These are phyloP conservation scores for Emmonsia crescens DNA, from an alignment of 2,329 filamentous ascomycete species.

Conservation along the genomic window DNA sequence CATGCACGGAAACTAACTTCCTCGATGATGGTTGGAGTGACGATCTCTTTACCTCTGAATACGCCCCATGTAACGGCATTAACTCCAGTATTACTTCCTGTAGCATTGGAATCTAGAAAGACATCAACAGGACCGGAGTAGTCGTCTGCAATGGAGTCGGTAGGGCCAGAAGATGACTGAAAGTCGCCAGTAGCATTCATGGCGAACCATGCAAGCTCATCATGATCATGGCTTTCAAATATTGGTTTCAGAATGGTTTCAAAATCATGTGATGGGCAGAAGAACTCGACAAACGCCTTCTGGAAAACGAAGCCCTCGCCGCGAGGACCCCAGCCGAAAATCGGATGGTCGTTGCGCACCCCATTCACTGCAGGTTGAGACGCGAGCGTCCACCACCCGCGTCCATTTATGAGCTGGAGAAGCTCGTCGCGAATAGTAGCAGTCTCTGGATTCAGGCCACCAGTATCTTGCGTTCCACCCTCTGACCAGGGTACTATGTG, in stretches of 20 bases:
- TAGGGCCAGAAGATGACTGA: slow-evolving; percentile 44
- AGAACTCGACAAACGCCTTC: slow-evolving; percentile 96
- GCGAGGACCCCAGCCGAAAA: slow-evolving; percentile 87
- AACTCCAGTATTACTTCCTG: slow-evolving; percentile 45
- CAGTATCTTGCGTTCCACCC: slow-evolving; percentile 41
- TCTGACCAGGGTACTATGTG: slow-evolving; percentile 88
- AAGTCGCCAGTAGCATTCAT: slow-evolving; percentile 70
- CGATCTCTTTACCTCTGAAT: slow-evolving; percentile 90
- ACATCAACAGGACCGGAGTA: slow-evolving; percentile 6
- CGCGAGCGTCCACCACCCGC: slow-evolving; percentile 92
- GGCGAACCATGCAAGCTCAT: slow-evolving; percentile 77
- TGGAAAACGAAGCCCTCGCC: slow-evolving; percentile 89
- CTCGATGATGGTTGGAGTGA: slow-evolving; percentile 93
- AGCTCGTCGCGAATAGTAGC: slow-evolving; percentile 67
- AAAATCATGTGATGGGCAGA: slow-evolving; percentile 69
- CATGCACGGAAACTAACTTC: slow-evolving; percentile 88
- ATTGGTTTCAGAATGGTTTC: slow-evolving; percentile 47
- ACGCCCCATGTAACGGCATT: slow-evolving; percentile 97
- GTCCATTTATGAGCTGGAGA: slow-evolving; percentile 59
- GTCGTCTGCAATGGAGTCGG: slow-evolving; percentile 17
- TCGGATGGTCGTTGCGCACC: slow-evolving; percentile 59
- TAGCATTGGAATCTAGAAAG: slow-evolving; percentile 39
- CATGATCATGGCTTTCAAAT: slow-evolving; percentile 49
- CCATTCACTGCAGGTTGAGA: slow-evolving; percentile 92
- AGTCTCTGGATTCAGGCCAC: slow-evolving; percentile 57